These are phyloP conservation scores for Capsella bursapastoris DNA, from an alignment of 345 rosid genomes.

Conservation along the genomic window DNA sequence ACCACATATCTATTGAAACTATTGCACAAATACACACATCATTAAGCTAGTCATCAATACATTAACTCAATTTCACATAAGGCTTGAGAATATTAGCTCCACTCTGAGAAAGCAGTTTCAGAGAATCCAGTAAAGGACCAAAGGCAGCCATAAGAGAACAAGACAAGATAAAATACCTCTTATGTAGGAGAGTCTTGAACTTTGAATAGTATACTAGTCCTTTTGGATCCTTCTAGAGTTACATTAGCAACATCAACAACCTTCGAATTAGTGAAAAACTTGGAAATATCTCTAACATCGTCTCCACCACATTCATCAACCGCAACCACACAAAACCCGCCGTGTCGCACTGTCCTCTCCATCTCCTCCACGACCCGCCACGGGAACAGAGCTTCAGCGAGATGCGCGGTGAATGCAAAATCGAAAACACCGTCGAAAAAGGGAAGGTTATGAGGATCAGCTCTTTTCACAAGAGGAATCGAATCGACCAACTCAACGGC, in stretches of 20 bases:
- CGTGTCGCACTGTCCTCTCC: conserved; percentile 80
- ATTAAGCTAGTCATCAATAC: not conserved
- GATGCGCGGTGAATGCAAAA: conserved; percentile 66
- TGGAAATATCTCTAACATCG: conserved; percentile 53
- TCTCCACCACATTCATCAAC: conserved; percentile 58
- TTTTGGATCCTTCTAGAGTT: conserved; percentile 56
- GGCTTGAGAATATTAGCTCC: not conserved
- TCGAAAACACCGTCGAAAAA: conserved; percentile 78
- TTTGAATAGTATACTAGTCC: conserved; percentile 63
- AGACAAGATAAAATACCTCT: not conserved
- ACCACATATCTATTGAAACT: not conserved
- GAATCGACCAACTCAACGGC: conserved; percentile 86
- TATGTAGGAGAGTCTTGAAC: conserved; percentile 36
- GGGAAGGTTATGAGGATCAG: conserved; percentile 82
- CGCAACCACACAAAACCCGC: conserved; percentile 64
- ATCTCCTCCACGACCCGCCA: conserved; percentile 65
- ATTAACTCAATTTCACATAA: not conserved
- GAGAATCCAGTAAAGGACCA: conserved; percentile 1
- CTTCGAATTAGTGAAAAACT: conserved; percentile 56
- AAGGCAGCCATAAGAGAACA: not conserved
- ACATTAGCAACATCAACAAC: conserved; percentile 56
- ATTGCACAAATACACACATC: conserved; percentile 14
- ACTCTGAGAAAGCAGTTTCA: not conserved
- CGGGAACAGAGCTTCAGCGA: conserved; percentile 73
- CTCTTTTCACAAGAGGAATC: conserved; percentile 67